These are phyloP conservation scores for Apiospora sp. DNA, from an alignment of 2,329 filamentous ascomycete genomes.

Conservation along the genomic window DNA sequence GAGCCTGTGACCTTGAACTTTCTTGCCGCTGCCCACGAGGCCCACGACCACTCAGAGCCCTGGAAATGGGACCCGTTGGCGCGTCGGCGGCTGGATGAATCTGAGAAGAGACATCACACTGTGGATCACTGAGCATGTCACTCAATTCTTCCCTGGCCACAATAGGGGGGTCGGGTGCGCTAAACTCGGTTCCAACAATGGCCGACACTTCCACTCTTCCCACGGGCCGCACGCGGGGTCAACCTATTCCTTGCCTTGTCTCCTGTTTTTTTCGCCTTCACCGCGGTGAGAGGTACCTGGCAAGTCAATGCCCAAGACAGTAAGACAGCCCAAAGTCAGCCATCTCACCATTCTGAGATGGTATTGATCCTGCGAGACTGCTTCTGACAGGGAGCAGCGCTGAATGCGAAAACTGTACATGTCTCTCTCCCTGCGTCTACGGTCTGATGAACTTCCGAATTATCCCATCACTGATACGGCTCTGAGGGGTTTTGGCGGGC, in stretches of 20 bases:
- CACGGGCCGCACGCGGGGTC: slow-evolving; percentile 15
- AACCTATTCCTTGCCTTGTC: background rate
- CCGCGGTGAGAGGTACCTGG: background rate
- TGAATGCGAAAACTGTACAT: background rate
- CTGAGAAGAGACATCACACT: background rate
- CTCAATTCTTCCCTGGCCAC: background rate
- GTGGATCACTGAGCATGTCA: background rate
- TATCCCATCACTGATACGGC: background rate
- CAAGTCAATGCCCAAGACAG: background rate
- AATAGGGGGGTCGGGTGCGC: slow-evolving; percentile 17
- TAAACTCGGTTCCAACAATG: slow-evolving; percentile 10
- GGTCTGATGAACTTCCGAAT: background rate
- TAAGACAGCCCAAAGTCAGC: background rate
- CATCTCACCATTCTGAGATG: background rate
- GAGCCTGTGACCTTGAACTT: slow-evolving; percentile 3
- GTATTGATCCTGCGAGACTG: background rate
- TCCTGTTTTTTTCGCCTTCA: slow-evolving; percentile 19
- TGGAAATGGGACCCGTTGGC: background rate
- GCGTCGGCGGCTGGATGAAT: slow-evolving; percentile 1
- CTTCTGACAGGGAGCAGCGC: background rate
- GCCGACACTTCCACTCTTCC: background rate
- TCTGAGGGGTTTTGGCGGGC: background rate
- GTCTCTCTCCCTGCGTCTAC: background rate
- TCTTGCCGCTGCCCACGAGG: slow-evolving; percentile 13
- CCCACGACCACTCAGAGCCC: background rate